These are phyloP conservation scores for Lenwebbia sp. DNA, from an alignment of 345 rosid genomes.

Conservation along the genomic window DNA sequence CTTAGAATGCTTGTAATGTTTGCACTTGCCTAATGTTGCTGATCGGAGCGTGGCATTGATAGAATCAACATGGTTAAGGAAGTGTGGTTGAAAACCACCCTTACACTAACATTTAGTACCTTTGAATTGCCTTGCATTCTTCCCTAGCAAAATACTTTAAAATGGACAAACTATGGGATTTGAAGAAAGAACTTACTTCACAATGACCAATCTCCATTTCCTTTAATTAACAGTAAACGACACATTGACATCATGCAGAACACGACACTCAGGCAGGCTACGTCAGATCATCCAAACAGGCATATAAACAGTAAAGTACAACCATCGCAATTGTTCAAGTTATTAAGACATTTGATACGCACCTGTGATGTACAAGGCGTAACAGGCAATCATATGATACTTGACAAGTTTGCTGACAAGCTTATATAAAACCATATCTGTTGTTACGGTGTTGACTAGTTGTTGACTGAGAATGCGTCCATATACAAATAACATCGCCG, in stretches of 20 bases:
- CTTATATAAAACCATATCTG: slow-evolving; percentile 69
- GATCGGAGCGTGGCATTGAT: not conserved
- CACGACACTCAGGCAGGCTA: not conserved
- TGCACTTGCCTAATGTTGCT: not conserved
- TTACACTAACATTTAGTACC: not conserved
- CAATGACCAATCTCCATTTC: not conserved
- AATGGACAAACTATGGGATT: not conserved
- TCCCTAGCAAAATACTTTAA: not conserved
- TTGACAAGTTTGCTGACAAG: slow-evolving; percentile 75
- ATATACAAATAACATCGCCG: slow-evolving; percentile 90
- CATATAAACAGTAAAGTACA: not conserved
- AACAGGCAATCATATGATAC: slow-evolving; percentile 88
- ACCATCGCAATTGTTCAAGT: not conserved
- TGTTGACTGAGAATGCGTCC: slow-evolving; percentile 94
- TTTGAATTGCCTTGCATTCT: not conserved
- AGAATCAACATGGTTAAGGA: not conserved
- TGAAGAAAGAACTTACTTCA: not conserved
- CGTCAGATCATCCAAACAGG: not conserved
- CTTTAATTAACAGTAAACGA: not conserved
- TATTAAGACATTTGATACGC: not conserved
- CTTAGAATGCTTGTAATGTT: not conserved
- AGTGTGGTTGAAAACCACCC: not conserved
- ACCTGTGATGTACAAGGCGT: slow-evolving; percentile 88
- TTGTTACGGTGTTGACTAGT: slow-evolving; percentile 79
- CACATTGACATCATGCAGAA: not conserved